These are phyloP conservation scores for Penicillium concentricum DNA, from an alignment of 2,329 filamentous ascomycete genomes.

Conservation along the genomic window DNA sequence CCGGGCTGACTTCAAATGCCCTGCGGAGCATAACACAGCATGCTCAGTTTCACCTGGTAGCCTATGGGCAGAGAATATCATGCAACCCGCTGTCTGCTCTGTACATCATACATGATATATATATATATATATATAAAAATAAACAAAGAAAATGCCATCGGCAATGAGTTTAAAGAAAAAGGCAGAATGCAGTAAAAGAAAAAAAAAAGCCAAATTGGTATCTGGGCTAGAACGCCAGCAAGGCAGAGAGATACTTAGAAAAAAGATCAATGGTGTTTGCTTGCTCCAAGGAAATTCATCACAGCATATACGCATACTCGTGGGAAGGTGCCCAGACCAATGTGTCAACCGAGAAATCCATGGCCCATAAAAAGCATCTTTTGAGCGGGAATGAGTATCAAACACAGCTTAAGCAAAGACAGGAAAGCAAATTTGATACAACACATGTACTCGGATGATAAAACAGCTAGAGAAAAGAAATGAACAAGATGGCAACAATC, in stretches of 20 bases:
- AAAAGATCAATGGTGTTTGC: constrained; percentile 13
- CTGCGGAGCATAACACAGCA: not conserved
- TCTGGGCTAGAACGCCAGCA: constrained; percentile 27
- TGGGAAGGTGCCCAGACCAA: constrained; percentile 9
- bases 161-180: constrained; percentile 8
- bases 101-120: not conserved
- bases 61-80: not conserved
- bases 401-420: constrained; percentile 19
- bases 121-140: not conserved
- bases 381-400: constrained; percentile 22
- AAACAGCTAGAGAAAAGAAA: constrained; percentile 19
- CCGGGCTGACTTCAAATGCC: not conserved
- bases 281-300: constrained; percentile 21
- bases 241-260: constrained; percentile 12
- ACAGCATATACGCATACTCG: constrained; percentile 26
- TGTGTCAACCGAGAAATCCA: constrained; percentile 18
- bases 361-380: constrained; percentile 14
- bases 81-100: not conserved
- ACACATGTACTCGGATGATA: constrained; percentile 21
- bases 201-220: constrained; percentile 27
- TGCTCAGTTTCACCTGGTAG: not conserved
- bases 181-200: constrained; percentile 3
- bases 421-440: constrained; percentile 20
- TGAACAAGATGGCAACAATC: constrained; percentile 17
- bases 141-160: not conserved